Base-by-base conservation (phyloP, 495 filamentous ascomycete genomes). In the Hypoxylon rickii region DNA sequence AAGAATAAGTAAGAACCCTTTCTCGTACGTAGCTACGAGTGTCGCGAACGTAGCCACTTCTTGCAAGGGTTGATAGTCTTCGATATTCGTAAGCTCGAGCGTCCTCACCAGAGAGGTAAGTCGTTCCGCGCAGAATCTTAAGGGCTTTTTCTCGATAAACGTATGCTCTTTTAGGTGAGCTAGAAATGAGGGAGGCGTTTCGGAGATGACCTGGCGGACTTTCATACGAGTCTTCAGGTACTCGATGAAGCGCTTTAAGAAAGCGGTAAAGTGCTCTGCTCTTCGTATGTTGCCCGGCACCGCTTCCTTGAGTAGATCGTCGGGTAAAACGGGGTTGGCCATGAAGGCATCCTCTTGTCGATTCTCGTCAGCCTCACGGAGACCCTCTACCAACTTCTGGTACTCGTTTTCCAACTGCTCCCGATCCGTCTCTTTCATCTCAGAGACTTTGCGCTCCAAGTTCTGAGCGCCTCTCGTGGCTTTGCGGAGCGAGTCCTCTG, bases 41-140 rank as follows among this genome's bases (percentile, higher is more conserved):
- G 95, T 99, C n/a, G 95, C 95, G 68, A 99, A 99, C 1, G 93
- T 96, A 6, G 95, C 95, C 10, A 99, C 92, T 77, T 99, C 93
- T 77, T 99, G 95, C 0, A 99, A 81, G 3, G 94, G 88, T 53
- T 96, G 91, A 66, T 95, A 97, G 65, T 99, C 95, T 73, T 97
- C 95, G 43, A 99, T 96, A 58, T 96, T 96, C 15, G 92, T 92
- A 43, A 99, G 86, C 66, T 99, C 95, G 18, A 99, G 83, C 0
- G 95, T 97, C 42, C 95, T 83, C 15, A 97, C 94, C 0, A 99
- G 86, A 2, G 93, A 97, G 1, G 93, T 96, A 4, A 99, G 75
- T 22, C 94, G 86, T 72, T 99, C 95, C 1, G 95, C 90, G 64
- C 94, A 99, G 69, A 97, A 98, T 54, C 84, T 76, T n/a, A 98